Percentiles rank a stretch among this genome's conserved stretches.
These are phyloP conservation scores for Marchantia paleacea DNA, from an alignment of 225 moss, liverwort and hornwort species.

Conservation along the genomic window DNA sequence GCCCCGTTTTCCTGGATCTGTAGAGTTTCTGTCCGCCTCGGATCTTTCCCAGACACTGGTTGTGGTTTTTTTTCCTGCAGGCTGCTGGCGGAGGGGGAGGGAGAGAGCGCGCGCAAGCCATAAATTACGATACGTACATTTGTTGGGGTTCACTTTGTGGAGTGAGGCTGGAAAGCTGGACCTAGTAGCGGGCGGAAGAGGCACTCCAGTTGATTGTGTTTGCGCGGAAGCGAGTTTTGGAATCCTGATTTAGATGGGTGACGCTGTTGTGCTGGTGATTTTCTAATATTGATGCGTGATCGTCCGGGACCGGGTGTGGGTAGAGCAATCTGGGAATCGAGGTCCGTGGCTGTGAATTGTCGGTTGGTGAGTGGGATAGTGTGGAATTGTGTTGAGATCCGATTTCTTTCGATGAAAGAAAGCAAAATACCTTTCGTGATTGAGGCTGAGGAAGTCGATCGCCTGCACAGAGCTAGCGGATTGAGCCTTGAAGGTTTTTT, in stretches of 20 bases:
- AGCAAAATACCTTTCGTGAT: conserved; percentile 57
- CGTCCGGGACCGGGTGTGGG: background rate
- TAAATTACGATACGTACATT: no score
- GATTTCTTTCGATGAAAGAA: conserved; percentile 47
- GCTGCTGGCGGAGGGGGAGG: no score
- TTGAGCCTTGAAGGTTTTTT: conserved; percentile 64
- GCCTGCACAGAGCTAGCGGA: conserved; percentile 66
- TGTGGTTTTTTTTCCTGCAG: background rate
- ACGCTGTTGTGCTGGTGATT: background rate
- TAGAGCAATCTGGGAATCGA: background rate
- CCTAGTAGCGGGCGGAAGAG: background rate
- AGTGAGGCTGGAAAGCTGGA: background rate
- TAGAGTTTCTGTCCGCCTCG: no score
- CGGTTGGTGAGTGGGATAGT: background rate
- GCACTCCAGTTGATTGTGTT: background rate
- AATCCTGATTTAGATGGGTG: no score
- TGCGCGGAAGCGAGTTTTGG: background rate
- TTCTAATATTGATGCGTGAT: background rate
- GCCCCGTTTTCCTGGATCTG: no score
- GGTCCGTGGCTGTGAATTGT: background rate
- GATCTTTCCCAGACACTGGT: background rate
- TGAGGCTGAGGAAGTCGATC: conserved; percentile 63
- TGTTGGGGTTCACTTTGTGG: background rate
- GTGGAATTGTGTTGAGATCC: background rate
- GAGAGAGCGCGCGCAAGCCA: no score